Conservation (phyloP, 176 grass and related monocot species). For the Zea luxurians region DNA sequence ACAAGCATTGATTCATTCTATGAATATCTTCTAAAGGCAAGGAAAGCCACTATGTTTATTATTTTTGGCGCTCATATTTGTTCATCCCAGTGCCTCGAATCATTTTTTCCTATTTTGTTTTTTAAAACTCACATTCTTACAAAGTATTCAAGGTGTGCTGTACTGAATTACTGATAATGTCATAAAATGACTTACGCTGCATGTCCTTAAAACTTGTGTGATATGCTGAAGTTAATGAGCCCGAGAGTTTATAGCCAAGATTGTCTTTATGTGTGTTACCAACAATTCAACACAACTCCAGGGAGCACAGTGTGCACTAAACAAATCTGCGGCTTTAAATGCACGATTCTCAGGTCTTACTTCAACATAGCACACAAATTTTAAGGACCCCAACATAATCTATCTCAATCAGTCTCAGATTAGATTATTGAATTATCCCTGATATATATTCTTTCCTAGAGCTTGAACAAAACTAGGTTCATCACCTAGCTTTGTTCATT, state of each 20-base stretch:
- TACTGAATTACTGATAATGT: not conserved
- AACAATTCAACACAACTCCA: not conserved
- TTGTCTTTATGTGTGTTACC: not conserved
- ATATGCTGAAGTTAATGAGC: not conserved
- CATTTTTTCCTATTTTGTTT: not conserved
- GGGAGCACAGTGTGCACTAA: not conserved
- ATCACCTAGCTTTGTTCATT: conserved; percentile 14
- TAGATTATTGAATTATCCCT: conserved; percentile 19
- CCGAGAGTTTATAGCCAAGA: not conserved
- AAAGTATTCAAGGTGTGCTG: not conserved
- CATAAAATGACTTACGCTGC: not conserved
- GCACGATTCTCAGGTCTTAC: not conserved
- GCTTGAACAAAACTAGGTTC: conserved; percentile 19
- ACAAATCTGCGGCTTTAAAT: not conserved
- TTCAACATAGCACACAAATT: not conserved
- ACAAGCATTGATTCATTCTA: conserved; percentile 99
- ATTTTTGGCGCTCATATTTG: not conserved
- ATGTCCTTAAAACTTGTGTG: not conserved
- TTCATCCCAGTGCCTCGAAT: conserved; percentile 18
- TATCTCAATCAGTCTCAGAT: not conserved
- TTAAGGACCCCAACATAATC: not conserved
- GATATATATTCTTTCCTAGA: conserved; percentile 15
- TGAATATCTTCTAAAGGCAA: conserved; percentile 95
- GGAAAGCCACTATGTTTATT: conserved; percentile 14
- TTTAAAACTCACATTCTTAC: not conserved